Percentiles rank a stretch among this genome's conserved stretches.
These are phyloP conservation scores for Hanseniaspora valbyensis DNA, from an alignment of 805 yeast species.

Conservation along the genomic window DNA sequence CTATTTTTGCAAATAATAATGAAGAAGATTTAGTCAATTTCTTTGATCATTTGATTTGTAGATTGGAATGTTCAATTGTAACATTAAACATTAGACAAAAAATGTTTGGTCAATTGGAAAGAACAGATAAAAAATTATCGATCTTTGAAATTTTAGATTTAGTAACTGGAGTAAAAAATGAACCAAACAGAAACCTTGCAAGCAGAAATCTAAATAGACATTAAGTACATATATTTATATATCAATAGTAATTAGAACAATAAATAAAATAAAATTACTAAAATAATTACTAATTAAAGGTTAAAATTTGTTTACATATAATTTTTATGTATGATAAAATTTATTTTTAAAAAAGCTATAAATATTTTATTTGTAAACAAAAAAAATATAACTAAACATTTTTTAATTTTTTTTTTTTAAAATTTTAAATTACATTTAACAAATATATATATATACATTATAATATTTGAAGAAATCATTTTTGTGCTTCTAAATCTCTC, in stretches of 20 bases:
- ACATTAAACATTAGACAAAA: constrained; percentile 36
- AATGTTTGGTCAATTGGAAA: constrained; percentile 21
- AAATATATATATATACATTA: not conserved
- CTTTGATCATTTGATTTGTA: constrained; percentile 54
- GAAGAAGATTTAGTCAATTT: constrained; percentile 41
- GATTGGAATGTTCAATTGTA: constrained; percentile 53
- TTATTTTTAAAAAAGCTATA: no score
- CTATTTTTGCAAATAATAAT: constrained; percentile 21
- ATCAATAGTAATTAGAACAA: no score
- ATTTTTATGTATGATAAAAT: no score
- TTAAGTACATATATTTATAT: no score
- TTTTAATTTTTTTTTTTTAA: no score
- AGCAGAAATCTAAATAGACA: not conserved
- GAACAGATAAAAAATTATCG: constrained; percentile 14
- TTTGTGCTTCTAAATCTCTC: constrained; percentile 24
- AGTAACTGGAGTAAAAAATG: constrained; percentile 17
- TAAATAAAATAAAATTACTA: no score
- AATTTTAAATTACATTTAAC: not conserved
- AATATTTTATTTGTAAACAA: no score
- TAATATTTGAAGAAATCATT: constrained; percentile 10
- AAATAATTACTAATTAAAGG: no score
- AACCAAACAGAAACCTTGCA: not conserved
- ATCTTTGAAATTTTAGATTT: constrained; percentile 26
- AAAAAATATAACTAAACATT: no score
- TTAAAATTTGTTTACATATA: no score